Conservation (phyloP, 768 basidiomycete species). For the Lactarius akahatsu region DNA sequence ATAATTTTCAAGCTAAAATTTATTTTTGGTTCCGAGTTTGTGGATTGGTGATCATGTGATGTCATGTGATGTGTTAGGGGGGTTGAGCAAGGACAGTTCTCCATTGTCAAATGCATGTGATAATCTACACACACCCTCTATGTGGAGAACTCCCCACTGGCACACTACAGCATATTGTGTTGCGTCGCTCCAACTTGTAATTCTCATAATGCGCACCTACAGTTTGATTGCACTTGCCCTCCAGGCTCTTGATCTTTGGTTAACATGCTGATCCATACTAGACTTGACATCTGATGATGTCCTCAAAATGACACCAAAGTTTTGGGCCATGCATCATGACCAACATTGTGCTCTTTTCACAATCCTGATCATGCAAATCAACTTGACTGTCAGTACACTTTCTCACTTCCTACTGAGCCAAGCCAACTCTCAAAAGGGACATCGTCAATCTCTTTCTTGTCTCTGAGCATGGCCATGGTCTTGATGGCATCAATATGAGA, state of each 20-base stretch:
- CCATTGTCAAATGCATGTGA: not conserved
- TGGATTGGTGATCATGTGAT: too few species aligned
- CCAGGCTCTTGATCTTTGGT: not conserved
- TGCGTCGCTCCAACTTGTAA: not conserved
- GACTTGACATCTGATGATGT: slow-evolving; percentile 49
- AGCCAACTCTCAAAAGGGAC: slow-evolving; percentile 54
- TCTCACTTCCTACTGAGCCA: slow-evolving; percentile 48
- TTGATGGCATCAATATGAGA: slow-evolving; percentile 63
- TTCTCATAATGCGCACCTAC: slow-evolving; percentile 17
- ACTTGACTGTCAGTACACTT: slow-evolving; percentile 54
- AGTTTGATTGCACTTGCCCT: slow-evolving; percentile 4
- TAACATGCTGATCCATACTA: not conserved
- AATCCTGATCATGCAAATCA: slow-evolving; percentile 52
- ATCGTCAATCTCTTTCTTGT: slow-evolving; percentile 36
- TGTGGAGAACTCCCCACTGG: not conserved
- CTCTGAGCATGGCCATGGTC: slow-evolving; percentile 53
- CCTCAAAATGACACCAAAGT: slow-evolving; percentile 47
- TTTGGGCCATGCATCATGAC: slow-evolving; percentile 55
- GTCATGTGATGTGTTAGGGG: too few species aligned
- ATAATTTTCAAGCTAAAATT: too few species aligned
- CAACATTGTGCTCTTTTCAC: slow-evolving; percentile 50
- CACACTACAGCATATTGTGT: not conserved
- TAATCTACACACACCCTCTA: not conserved
- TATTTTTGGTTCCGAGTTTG: too few species aligned
- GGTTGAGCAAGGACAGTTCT: too few species aligned